Percentiles rank a stretch among this genome's conserved stretches.
Evolutionary conservation across 2,329 filamentous ascomycete species (phyloP).

Genomic region (Ophiostoma tasmaniense): DNA sequence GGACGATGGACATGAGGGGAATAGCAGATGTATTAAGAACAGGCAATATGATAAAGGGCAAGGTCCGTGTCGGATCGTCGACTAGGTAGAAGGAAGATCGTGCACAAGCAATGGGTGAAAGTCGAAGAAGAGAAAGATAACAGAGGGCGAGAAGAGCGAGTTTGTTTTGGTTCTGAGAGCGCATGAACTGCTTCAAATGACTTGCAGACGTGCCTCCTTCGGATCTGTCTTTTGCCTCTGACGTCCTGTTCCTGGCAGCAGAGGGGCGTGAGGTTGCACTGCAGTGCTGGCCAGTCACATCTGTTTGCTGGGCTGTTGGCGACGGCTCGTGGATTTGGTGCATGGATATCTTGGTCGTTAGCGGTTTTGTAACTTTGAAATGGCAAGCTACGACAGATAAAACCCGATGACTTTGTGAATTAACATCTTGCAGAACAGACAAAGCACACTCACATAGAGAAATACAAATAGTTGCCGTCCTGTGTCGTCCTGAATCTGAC

Average conservation of each 20-base stretch:
- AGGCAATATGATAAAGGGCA: neutral
- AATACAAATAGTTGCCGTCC: neutral
- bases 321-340: neutral
- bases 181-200: slow-evolving; percentile 1
- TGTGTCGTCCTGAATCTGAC: neutral
- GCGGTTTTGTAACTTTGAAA: neutral
- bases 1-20: neutral
- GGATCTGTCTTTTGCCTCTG: neutral
- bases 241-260: neutral
- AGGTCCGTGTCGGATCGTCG: slow-evolving; percentile 13
- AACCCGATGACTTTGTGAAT: neutral
- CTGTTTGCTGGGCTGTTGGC: neutral
- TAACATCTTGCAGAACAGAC: neutral
- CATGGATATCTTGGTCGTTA: neutral
- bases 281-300: neutral
- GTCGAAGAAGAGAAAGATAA: neutral
- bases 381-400: neutral
- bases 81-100: neutral
- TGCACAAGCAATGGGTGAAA: neutral
- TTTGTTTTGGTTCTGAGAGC: neutral
- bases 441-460: neutral
- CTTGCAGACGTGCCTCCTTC: neutral
- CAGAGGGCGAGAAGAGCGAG: neutral
- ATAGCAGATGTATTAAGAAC: neutral
- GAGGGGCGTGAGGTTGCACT: neutral